A percentile compares a stretch with the other conserved stretches of the same genome.
Conservation (phyloP, 2,329 filamentous ascomycete genomes). For the Cryphonectria parasitica region DNA sequence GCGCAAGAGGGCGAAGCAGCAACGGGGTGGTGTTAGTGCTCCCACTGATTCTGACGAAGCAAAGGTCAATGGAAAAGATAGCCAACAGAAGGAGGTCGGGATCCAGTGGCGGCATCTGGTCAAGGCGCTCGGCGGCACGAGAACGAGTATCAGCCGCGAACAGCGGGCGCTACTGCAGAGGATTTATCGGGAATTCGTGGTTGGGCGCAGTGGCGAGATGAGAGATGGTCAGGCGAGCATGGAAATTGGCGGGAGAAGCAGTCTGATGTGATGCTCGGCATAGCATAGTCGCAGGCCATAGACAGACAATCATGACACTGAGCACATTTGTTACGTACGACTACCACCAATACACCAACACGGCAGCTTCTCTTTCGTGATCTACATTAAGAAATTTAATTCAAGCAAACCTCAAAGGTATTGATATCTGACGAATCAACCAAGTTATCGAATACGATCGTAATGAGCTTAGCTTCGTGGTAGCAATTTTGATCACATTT, state of each 20-base stretch:
- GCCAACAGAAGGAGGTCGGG: constrained; percentile 65
- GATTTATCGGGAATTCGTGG: constrained; percentile 93
- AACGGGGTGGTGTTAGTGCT: constrained; percentile 38
- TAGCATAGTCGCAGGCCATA: neutral
- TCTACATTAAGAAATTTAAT: too few species aligned
- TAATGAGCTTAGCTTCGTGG: too few species aligned
- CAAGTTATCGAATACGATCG: too few species aligned
- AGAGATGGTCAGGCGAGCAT: constrained; percentile 87
- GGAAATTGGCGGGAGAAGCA: constrained; percentile 90
- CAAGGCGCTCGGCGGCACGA: constrained; percentile 74
- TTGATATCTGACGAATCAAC: too few species aligned
- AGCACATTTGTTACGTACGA: neutral
- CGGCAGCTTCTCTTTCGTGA: too few species aligned
- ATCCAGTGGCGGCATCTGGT: constrained; percentile 85
- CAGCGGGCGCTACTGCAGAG: constrained; percentile 74
- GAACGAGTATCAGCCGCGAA: constrained; percentile 79
- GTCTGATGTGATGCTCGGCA: constrained; percentile 74
- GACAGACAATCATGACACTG: neutral
- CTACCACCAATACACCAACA: too few species aligned
- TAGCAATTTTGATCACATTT: too few species aligned
- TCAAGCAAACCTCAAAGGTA: too few species aligned
- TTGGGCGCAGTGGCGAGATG: constrained; percentile 93
- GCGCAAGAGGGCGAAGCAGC: constrained; percentile 64
- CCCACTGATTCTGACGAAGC: constrained; percentile 35
- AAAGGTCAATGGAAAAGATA: constrained; percentile 29